Base-by-base conservation (phyloP, 2,329 filamentous ascomycete genomes). In the Thielaviopsis populi region DNA sequence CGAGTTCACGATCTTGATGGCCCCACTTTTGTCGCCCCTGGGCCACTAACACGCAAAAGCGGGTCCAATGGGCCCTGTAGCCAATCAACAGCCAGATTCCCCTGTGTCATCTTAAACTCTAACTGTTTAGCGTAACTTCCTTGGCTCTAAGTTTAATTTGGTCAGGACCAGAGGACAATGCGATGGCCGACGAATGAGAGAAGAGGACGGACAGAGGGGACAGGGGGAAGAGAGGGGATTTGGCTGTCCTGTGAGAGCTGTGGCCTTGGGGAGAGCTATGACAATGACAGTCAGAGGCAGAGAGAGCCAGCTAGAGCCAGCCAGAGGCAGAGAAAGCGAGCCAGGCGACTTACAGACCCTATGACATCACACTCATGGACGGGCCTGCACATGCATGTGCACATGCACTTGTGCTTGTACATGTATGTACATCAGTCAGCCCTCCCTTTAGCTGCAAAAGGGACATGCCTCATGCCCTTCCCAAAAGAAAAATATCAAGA, bases 51-150 rank as follows among this genome's bases (percentile, higher is more conserved):
- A 37, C 50, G 24, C 17, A 56, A 17, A 33, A 56, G 50, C 30
- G 50, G 50, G 30, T 2, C 22, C 50, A 11, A 10, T 4, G 8
- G 13, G 7, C 3, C 15, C 17, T 17, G 24, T 15, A 56, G 50
- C 50, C 50, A 56, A 56, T 56, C 50, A 56, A 13, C 5, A n/a
- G 30, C 17, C 15, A 37, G 50, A 56, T 56, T 56, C 50, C 50
- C 50, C 50, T 56, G 50, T 27, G 50, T 27, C 50, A 56, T 56
- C 50, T 56, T 56, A 56, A 56, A 56, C 50, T 56, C 50, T 56
- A 56, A 56, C 24, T 33, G 50, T 56, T 56, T 56, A 27, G 50
- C 50, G 50, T 56, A 13, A 33, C 24, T 33, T 37, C 33, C 50
- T 22, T 56, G 8, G 50, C 30, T 56, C 27, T 56, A n/a, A 56